Base-by-base conservation (phyloP, 2,329 filamentous ascomycete species). In the Xylariaceae sp. region DNA sequence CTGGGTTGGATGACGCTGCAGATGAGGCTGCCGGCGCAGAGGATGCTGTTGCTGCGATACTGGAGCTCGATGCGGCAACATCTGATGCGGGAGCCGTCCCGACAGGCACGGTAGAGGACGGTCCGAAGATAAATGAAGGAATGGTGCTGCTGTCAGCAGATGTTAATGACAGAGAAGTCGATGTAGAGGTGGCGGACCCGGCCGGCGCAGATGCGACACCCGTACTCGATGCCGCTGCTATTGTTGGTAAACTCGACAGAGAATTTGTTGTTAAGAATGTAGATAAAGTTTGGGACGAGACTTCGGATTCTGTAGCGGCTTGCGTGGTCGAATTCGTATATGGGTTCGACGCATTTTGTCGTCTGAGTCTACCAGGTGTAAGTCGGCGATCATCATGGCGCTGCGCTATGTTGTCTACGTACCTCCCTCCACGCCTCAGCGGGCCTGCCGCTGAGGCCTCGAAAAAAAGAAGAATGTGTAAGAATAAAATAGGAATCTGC, bases 381-480 rank as follows among this genome's bases (percentile, higher is more conserved):
- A 71, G 66, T 56, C n/a, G 43, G 44, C 44, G 37, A 44, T 43
- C 29, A 20, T 50, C 37, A 19, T 32, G 32, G 14, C 9, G 20
- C 44, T 21, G 46, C 19, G 26, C 40, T 12, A 29, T 37, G 20
- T 48, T 14, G 48, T 52, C 42, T 43, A 64, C 66, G 23, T 69
- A 70, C 68, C 64, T 63, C 16, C 61, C 60, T 46, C 60, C 59
- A 40, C 61, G 60, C 62, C 65, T 68, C 64, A 69, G 58, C 65
- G 68, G 67, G 54, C 69, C 68, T 44, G 70, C 70, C 67, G 67
- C 68, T 50, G 63, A 68, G 56, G 62, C 65, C 54, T 60, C 67
- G 49, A 67, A 65, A 52, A 71, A 64, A 50, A 68, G 62, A 45
- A 70, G 62, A 43, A 71, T 54, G 45, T 67, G 60, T 56, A 70